Base-by-base conservation (phyloP, 2,329 filamentous ascomycete genomes). In the Pestalotiopsis fici region DNA sequence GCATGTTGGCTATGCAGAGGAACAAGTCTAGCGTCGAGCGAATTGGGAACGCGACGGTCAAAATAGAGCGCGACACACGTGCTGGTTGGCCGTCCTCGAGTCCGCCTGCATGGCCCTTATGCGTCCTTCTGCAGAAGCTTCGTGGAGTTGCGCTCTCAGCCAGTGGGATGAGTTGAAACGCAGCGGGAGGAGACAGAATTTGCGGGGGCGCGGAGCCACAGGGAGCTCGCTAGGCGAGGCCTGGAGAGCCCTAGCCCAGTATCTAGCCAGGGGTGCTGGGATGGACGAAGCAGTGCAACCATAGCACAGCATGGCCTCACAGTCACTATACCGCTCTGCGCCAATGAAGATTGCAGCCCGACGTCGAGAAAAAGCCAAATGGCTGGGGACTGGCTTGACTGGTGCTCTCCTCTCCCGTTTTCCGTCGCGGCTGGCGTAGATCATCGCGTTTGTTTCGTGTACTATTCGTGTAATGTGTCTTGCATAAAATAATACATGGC, bases 71-170 rank as follows among this genome's bases (percentile, higher is more conserved):
- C 74, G 76, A 73, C 69, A 66, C 64, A 69, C 72, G 70, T 72
- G 68, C 70, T 78, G 75, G 77, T 65, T 78, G 76, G 76, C 71
- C 74, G 68, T 67, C 66, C 61, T 54, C 64, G 57, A 69, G 70
- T 59, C 69, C 70, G 67, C 70, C 57, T 70, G 73, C 76, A 76
- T 68, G 68, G 68, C 69, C 62, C 61, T 47, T 67, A 68, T 69
- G 67, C 67, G 68, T 65, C 65, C 67, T 68, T 39, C 65, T 73
- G 72, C 72, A 72, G 67, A 71, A 61, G 75, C 76, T 74, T 77
- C 75, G 74, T 72, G 69, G 71, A 67, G 57, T 65, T 62, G 66
- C 25, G 47, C 23, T 71, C 43, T 60, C 61, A 73, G 70, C 76
- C 76, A 78, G 75, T 77, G 69, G 70, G 71, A 71, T 65, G 62